These are phyloP conservation scores for Allium fistulosum DNA, from an alignment of 106 monocot genomes.

Conservation along the genomic window DNA sequence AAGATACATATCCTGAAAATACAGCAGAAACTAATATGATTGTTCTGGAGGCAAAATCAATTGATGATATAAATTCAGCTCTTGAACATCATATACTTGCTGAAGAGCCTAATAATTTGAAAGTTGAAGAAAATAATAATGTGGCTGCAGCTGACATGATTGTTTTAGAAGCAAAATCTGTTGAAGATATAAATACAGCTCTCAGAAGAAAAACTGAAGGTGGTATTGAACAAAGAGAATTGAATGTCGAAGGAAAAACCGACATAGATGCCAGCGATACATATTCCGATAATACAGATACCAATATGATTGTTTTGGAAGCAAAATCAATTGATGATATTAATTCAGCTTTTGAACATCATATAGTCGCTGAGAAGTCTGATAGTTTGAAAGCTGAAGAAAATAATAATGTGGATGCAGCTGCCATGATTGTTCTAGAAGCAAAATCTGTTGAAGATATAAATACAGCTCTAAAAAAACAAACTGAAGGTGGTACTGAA, in stretches of 20 bases:
- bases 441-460: slow-evolving; percentile 22
- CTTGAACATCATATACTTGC: neutral
- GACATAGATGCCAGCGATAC: neutral
- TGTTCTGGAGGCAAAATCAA: neutral
- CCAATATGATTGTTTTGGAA: slow-evolving; percentile 21
- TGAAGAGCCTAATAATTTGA: neutral
- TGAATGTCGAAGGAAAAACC: neutral
- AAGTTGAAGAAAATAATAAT: slow-evolving; percentile 12
- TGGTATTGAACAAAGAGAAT: neutral
- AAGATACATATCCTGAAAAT: neutral
- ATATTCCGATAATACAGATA: slow-evolving; percentile 2
- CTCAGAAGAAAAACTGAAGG: slow-evolving; percentile 11
- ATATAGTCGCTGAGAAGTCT: slow-evolving; percentile 1
- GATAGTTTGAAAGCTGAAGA: slow-evolving; percentile 2
- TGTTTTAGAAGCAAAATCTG: slow-evolving; percentile 18
- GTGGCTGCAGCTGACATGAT: slow-evolving; percentile 16
- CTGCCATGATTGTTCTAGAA: slow-evolving; percentile 23
- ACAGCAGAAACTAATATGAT: neutral
- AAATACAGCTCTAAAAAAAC: slow-evolving; percentile 6
- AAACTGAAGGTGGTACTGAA: slow-evolving; percentile 5
- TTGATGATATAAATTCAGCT: slow-evolving; percentile 1
- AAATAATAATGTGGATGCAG: neutral
- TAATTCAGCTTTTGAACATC: slow-evolving; percentile 7
- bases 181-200: slow-evolving; percentile 17
- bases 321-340: slow-evolving; percentile 22